A percentile compares a stretch with the other conserved stretches of the same genome.
Conservation (phyloP, 2,329 filamentous ascomycete genomes). For the Ceratocystis cacaofunesta region DNA sequence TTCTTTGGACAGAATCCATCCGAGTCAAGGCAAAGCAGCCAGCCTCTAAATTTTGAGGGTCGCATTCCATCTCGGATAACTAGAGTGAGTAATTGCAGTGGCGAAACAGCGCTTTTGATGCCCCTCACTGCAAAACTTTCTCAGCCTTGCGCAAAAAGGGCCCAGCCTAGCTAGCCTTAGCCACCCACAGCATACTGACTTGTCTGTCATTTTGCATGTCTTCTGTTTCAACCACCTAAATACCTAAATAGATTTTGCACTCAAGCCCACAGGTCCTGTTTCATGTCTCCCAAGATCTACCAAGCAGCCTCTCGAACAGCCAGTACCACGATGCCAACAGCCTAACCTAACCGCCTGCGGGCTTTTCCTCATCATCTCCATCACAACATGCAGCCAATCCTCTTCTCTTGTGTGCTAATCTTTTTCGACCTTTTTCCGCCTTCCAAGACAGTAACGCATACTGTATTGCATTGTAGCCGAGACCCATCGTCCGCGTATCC, state of each 20-base stretch:
- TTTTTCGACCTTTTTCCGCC: neutral
- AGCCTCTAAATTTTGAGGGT: neutral
- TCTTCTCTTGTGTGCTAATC: neutral
- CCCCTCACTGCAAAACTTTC: neutral
- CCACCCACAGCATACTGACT: neutral
- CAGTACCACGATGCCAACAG: neutral
- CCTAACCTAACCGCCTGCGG: slow-evolving; percentile 17
- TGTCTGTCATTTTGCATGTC: neutral
- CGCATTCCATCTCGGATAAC: neutral
- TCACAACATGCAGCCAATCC: slow-evolving; percentile 6
- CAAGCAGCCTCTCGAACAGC: neutral
- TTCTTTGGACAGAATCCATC: neutral
- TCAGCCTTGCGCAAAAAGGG: neutral
- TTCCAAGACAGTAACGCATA: slow-evolving; percentile 20
- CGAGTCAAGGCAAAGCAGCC: neutral
- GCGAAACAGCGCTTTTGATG: too few species aligned
- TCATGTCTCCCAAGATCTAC: neutral
- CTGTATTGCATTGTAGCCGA: slow-evolving; percentile 20
- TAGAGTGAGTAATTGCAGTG: neutral
- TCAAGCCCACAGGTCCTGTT: neutral
- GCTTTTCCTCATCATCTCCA: slow-evolving; percentile 23
- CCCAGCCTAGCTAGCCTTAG: neutral
- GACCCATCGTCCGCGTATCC: slow-evolving; percentile 18
- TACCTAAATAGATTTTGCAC: too few species aligned
- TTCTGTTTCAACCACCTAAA: neutral